Evolutionary conservation across 1,284 basidiomycete species (phyloP), one percentile per base, ranked within the genome.

Genomic region (Puccinia sorghi): DNA sequence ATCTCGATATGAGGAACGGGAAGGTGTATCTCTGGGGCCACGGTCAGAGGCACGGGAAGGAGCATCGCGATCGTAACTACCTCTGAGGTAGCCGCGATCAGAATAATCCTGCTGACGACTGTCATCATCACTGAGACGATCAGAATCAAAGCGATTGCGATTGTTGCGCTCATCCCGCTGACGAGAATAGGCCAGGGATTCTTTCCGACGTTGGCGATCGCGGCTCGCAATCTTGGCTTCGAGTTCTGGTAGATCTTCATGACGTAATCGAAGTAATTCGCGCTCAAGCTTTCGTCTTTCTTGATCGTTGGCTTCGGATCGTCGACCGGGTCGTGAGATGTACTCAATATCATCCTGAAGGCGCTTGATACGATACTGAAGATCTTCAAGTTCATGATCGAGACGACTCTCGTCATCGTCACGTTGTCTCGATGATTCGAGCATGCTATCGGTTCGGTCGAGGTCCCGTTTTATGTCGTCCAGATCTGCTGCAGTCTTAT

Each of bases 261-360:
- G 94, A 89, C 93, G 90, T 69, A 99, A 87, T 77, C 88, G 88
- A 81, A 97, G 85, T 54, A 98, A 87, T 82, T 98, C 93, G 54
- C 97, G 88, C 86, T 99, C 97, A 27, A 97, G 88, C 83, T 90
- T 89, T 46, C 97, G 87, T 72, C 91, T 88, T 83, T 97, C 93
- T 81, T 94, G 91, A 80, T 96, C 93, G 84, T 93, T 93, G 11
- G 89, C 88, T 6, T 87, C 85, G 11, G 90, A 89, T 78, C 90
- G 88, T 0, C 94, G 89, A 0, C 93, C 92, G 22, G 91, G 89
- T n/a, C 85, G 82, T 22, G 91, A 90, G 77, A 91, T 90, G 83
- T 96, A 94, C 66, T 97, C 95, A 63, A 99, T 87, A 84, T 99
- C 96, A 81, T 97, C 94, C 84, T 94, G 91, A 11, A 99, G 89